These are phyloP conservation scores for Entelexis paramagnoliae DNA, from an alignment of 1,139 yeast genomes.

Conservation along the genomic window DNA sequence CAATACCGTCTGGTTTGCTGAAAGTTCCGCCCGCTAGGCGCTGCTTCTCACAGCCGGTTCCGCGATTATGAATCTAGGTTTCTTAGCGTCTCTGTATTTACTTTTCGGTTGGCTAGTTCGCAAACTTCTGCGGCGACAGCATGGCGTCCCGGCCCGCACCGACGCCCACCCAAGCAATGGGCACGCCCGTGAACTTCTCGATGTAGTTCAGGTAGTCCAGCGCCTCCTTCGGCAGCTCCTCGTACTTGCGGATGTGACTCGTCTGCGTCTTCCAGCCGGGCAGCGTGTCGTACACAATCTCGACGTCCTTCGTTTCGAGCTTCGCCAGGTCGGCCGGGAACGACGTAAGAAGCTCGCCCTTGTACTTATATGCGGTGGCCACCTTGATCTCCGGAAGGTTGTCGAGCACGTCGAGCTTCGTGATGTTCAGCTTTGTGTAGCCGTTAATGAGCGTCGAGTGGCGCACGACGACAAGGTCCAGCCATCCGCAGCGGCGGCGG, in stretches of 20 bases:
- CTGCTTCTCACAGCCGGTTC: no score
- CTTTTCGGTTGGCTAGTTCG: background rate
- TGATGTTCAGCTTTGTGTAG: slow-evolving; percentile 84
- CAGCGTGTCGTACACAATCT: slow-evolving; percentile 76
- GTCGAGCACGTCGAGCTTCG: slow-evolving; percentile 91
- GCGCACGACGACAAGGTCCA: slow-evolving; percentile 86
- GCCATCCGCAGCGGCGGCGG: slow-evolving; percentile 99
- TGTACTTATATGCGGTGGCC: slow-evolving; percentile 74
- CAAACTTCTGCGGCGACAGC: slow-evolving; percentile 23
- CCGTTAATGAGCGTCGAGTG: slow-evolving; percentile 89
- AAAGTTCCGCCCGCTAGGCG: no score
- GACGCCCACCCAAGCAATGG: slow-evolving; percentile 95
- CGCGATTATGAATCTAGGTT: no score
- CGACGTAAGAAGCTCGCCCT: slow-evolving; percentile 59
- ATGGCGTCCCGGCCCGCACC: slow-evolving; percentile 82
- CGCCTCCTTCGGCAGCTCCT: slow-evolving; percentile 80
- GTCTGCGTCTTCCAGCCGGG: slow-evolving; percentile 94
- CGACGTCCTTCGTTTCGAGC: slow-evolving; percentile 59
- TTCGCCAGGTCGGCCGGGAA: slow-evolving; percentile 89
- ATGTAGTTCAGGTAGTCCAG: slow-evolving; percentile 71
- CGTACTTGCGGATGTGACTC: slow-evolving; percentile 56
- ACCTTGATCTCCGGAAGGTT: slow-evolving; percentile 77
- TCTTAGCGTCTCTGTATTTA: background rate
- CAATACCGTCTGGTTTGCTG: no score
- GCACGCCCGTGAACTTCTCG: slow-evolving; percentile 73